These are phyloP conservation scores for Canariomyces notabilis DNA, from an alignment of 2,329 filamentous ascomycete genomes.

Conservation along the genomic window DNA sequence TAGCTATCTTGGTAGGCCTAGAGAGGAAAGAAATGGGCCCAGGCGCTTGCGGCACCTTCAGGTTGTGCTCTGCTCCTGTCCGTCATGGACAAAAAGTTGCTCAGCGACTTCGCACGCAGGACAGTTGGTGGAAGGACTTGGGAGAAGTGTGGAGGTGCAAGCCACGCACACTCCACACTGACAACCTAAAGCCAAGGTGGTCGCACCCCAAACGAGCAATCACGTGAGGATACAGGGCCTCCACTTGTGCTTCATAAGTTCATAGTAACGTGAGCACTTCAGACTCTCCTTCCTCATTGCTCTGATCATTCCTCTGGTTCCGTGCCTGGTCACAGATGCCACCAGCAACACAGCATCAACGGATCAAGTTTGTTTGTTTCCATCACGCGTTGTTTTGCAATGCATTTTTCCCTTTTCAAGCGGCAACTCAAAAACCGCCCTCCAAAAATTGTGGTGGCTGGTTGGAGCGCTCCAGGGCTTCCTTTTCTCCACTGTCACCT, in stretches of 20 bases:
- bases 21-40: no score
- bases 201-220: neutral
- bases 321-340: no score
- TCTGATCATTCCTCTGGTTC: no score
- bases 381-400: slow-evolving; percentile 10
- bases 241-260: no score
- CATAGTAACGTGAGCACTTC: no score
- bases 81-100: no score
- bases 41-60: slow-evolving; percentile 5
- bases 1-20: no score
- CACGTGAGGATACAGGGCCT: no score
- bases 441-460: slow-evolving; percentile 26
- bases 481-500: slow-evolving; percentile 15
- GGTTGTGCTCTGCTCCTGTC: no score
- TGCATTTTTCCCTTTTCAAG: neutral
- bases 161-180: neutral
- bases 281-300: neutral
- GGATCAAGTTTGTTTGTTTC: neutral
- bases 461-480: slow-evolving; percentile 18
- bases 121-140: no score
- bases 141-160: neutral
- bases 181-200: neutral
- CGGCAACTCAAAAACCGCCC: slow-evolving; percentile 6
- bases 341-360: slow-evolving; percentile 9
- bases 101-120: no score